Percentiles rank a stretch among this genome's conserved stretches.
Evolutionary conservation across 202 grass and related monocot genomes (phyloP).

Genomic region (Bolboschoenoplectus hybrid): DNA sequence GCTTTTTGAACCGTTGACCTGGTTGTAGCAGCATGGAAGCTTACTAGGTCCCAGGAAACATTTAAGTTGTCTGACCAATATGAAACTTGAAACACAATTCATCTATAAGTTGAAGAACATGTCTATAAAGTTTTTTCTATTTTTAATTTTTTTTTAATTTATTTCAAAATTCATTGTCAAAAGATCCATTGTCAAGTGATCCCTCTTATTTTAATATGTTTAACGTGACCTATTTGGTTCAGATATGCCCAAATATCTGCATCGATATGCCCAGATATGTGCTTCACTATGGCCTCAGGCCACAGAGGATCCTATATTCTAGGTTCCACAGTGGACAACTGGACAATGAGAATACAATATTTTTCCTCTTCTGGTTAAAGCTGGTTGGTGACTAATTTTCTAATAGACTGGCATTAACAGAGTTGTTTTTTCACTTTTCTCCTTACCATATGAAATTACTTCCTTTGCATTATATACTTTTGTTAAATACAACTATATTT

Average conservation of each 20-base stretch:
- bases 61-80: too few relatives aligned
- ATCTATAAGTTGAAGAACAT: too few relatives aligned
- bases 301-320: too few relatives aligned
- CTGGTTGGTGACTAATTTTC: not conserved
- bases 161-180: too few relatives aligned
- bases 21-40: not conserved
- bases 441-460: too few relatives aligned
- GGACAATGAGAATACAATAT: too few relatives aligned
- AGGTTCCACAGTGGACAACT: too few relatives aligned
- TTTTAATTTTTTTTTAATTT: too few relatives aligned
- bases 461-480: not conserved
- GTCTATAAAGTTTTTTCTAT: too few relatives aligned
- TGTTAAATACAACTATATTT: not conserved
- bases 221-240: not conserved
- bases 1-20: not conserved
- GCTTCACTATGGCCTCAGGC: too few relatives aligned
- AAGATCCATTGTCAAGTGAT: too few relatives aligned
- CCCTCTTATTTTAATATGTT: not conserved
- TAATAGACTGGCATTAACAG: not conserved
- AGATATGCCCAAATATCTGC: not conserved
- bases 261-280: not conserved
- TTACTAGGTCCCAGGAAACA: not conserved
- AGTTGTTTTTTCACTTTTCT: not conserved
- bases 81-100: too few relatives aligned
- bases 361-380: not conserved